Percentiles rank a stretch among this genome's conserved stretches.
Conservation (phyloP, 495 filamentous ascomycete genomes). For the Neurospora intermedia region DNA sequence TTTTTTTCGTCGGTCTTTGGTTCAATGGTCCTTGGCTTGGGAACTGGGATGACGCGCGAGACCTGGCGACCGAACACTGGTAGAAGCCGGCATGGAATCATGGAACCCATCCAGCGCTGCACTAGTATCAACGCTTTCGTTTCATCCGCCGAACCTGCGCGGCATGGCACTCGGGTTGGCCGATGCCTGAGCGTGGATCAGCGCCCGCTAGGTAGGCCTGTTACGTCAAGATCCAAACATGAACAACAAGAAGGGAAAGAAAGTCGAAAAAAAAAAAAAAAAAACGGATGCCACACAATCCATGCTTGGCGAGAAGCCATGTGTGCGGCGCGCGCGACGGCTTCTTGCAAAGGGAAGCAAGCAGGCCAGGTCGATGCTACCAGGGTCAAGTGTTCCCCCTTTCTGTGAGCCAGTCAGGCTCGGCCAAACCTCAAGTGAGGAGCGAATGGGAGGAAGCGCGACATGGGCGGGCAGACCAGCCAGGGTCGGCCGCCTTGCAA, state of each 20-base stretch:
- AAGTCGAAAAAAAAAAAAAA: not conserved
- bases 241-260: not conserved
- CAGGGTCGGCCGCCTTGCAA: not conserved
- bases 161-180: not conserved
- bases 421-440: not conserved
- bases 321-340: not conserved
- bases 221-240: not conserved
- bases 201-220: not conserved
- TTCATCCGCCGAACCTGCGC: not conserved
- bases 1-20: not conserved
- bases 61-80: not conserved
- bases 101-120: not conserved
- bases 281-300: not conserved
- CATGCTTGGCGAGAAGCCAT: not conserved
- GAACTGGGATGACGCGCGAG: not conserved
- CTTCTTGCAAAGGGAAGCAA: not conserved
- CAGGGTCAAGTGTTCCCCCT: not conserved
- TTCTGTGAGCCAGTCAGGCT: not conserved
- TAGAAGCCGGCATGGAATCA: not conserved
- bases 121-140: not conserved
- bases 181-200: not conserved
- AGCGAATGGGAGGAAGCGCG: not conserved
- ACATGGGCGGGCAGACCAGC: slow-evolving; percentile 8
- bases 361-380: not conserved
- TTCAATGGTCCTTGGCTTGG: not conserved